These are phyloP conservation scores for Puccinia horiana DNA, from an alignment of 1,284 basidiomycete species.

Conservation along the genomic window DNA sequence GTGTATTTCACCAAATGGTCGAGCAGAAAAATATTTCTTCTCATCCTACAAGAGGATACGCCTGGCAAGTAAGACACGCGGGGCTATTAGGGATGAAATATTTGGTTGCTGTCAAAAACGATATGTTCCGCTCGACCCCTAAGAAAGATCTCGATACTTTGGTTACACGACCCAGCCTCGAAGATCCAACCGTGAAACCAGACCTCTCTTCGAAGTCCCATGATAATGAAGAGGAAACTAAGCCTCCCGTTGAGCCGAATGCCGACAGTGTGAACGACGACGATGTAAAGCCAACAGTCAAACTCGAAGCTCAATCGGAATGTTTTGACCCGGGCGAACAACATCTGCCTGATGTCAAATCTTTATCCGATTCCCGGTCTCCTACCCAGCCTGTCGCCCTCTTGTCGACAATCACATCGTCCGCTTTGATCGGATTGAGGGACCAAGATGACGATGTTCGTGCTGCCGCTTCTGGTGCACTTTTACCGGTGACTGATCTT, in stretches of 20 bases:
- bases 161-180: not conserved
- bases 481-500: conserved; percentile 79
- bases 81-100: conserved; percentile 96
- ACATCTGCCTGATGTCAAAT: not conserved
- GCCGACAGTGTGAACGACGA: conserved; percentile 55
- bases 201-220: conserved; percentile 53
- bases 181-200: not conserved
- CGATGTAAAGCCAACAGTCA: conserved; percentile 52
- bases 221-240: conserved; percentile 52
- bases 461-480: conserved; percentile 86
- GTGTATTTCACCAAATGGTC: conserved; percentile 79
- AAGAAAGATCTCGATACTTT: not conserved
- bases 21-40: conserved; percentile 88
- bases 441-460: conserved; percentile 96
- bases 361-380: conserved; percentile 42
- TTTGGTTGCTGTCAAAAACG: conserved; percentile 87
- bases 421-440: conserved; percentile 66
- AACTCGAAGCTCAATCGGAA: not conserved
- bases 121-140: conserved; percentile 67
- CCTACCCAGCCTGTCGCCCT: not conserved
- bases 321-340: not conserved
- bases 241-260: conserved; percentile 54
- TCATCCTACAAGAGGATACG: conserved; percentile 64
- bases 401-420: not conserved
- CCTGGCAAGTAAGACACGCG: conserved; percentile 97